Evolutionary conservation across 2,329 filamentous ascomycete genomes (phyloP), one percentile per base, ranked within the genome.

Genomic region (Arthrobotrys megalospora): DNA sequence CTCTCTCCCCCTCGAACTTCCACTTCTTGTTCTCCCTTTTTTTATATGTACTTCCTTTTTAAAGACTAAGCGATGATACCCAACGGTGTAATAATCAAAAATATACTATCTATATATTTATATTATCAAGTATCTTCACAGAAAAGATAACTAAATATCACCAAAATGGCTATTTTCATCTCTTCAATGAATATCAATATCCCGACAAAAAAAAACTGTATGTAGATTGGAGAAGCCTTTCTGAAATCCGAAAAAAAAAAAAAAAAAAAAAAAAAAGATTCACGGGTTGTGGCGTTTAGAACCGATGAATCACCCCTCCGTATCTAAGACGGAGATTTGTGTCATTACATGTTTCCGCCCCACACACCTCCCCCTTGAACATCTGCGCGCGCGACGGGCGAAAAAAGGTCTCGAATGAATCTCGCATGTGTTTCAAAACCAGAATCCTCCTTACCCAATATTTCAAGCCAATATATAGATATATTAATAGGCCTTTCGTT

Each of bases 41-140:
- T 63, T 45, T 34, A 19, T 19, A 19, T 48, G 53, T 60, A 60
- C 34, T 11, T 58, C 48, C 32, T 69, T 41, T 67, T 52, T 41
- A 28, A 67, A 67, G 43, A 50, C 24, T n/a, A 67, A 67, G 62
- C 62, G 62, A 65, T 48, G 41, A 50, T 60, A 60, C 55, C 55
- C 55, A 60, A 41, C 36, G 55, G 55, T 65, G 43, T 48, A 65
- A 50, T 50, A 65, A 38, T 48, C 41, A 50, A 50, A 52, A 65
- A 32, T 47, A 28, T 53, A 53, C 24, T 12, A 38, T 58, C 3
- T 38, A 38, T 38, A n/a, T n/a, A n/a, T n/a, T n/a, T 2, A 38
- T 10, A 12, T 38, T 38, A 38, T 32, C 10, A 55, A 55, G 14
- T 34, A 55, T 32, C 19, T 34, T 12, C 2, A 38, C 7, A 2